Evolutionary conservation across 2,329 filamentous ascomycete species (phyloP).

Genomic region (Xylaria sp.): DNA sequence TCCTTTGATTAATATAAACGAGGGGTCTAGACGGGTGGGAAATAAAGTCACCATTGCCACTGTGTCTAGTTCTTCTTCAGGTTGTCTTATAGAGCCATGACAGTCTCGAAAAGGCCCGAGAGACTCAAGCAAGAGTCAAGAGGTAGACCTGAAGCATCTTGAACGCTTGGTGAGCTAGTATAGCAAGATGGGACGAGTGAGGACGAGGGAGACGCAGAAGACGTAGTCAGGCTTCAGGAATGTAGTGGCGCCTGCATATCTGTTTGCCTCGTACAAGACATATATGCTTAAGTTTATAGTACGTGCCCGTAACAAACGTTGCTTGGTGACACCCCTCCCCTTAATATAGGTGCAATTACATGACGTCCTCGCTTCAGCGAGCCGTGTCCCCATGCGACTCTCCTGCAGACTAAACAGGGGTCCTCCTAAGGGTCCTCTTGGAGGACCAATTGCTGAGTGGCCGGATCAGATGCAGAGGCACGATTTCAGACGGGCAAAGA

Average conservation of each 20-base stretch:
- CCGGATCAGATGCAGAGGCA: constrained; percentile 23
- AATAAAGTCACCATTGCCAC: constrained; percentile 23
- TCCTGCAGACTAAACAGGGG: constrained; percentile 30
- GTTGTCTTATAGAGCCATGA: background rate
- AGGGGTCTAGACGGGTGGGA: background rate
- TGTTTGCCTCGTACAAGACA: constrained; percentile 7
- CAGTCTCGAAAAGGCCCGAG: constrained; percentile 13
- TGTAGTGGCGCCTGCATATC: background rate
- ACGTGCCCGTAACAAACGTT: constrained; percentile 5
- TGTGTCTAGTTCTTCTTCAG: background rate
- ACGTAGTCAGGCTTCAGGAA: background rate
- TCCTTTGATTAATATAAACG: background rate
- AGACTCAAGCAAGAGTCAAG: constrained; percentile 21
- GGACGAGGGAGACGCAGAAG: background rate
- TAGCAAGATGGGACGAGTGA: background rate
- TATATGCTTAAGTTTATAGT: constrained; percentile 20
- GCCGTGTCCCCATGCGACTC: constrained; percentile 27
- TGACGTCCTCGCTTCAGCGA: constrained; percentile 24
- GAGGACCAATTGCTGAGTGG: constrained; percentile 20
- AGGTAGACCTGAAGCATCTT: constrained; percentile 18
- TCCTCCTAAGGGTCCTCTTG: constrained; percentile 18
- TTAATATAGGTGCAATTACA: constrained; percentile 12
- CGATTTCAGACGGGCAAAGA: constrained; percentile 23
- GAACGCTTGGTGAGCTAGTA: constrained; percentile 9
- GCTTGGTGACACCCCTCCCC: constrained; percentile 20